Evolutionary conservation across 306 rosid genomes (phyloP).

Genomic region (Dryas alaskensis): DNA sequence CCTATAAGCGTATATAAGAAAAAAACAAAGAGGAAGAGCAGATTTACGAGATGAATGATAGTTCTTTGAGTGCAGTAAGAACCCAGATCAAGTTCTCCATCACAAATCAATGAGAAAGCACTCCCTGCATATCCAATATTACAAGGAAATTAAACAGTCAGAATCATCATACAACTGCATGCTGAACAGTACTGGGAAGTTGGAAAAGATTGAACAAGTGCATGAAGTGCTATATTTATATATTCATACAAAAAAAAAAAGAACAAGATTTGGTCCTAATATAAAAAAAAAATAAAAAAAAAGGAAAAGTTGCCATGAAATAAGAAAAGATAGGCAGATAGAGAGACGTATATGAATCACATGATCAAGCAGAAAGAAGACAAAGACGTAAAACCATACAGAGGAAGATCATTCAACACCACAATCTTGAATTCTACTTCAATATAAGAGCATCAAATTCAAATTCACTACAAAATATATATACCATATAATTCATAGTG

Average conservation of each 20-base stretch:
- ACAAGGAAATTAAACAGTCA: not conserved
- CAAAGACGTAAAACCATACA: not conserved
- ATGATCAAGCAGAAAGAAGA: not conserved
- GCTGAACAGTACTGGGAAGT: not conserved
- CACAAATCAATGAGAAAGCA: slow-evolving; percentile 39
- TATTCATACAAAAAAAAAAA: too few species aligned
- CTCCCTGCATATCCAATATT: slow-evolving; percentile 33
- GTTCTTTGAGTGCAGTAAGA: slow-evolving; percentile 46
- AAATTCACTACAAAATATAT: not conserved
- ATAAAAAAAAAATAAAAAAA: too few species aligned
- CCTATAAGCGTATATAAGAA: slow-evolving; percentile 25
- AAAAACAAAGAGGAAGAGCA: slow-evolving; percentile 39
- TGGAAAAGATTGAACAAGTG: not conserved
- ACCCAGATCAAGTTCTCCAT: slow-evolving; percentile 35
- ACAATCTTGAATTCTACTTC: not conserved
- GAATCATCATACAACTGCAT: not conserved
- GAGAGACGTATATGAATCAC: too few species aligned
- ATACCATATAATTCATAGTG: not conserved
- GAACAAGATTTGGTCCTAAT: too few species aligned
- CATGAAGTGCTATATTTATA: not conserved
- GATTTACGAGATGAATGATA: slow-evolving; percentile 31
- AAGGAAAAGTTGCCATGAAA: too few species aligned
- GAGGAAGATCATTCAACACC: not conserved
- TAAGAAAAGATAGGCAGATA: too few species aligned
- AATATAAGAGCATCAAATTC: not conserved